A percentile compares a stretch with the other conserved stretches of the same genome.
These are phyloP conservation scores for Ophiostoma sp. DNA, from an alignment of 2,329 filamentous ascomycete species.

Conservation along the genomic window DNA sequence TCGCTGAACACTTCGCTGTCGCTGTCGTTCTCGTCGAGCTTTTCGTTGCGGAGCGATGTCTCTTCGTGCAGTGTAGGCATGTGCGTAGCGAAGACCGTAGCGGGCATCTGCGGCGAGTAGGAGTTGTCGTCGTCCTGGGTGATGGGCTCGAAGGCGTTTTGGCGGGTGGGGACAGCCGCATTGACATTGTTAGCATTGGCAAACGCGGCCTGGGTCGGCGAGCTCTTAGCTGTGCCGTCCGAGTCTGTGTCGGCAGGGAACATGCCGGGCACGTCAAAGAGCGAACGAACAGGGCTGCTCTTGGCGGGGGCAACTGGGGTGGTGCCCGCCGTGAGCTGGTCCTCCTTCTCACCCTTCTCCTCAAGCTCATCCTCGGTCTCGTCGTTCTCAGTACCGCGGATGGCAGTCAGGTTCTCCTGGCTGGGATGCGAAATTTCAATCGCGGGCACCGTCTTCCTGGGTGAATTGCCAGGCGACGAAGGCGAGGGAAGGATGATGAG, in stretches of 20 bases:
- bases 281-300: slow-evolving; percentile 22
- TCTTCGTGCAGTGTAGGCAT: slow-evolving; percentile 40
- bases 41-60: slow-evolving; percentile 24
- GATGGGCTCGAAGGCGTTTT: slow-evolving; percentile 32
- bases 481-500: neutral
- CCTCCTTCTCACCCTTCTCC: neutral
- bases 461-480: neutral
- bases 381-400: slow-evolving; percentile 1
- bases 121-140: slow-evolving; percentile 29
- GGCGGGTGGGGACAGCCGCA: slow-evolving; percentile 19
- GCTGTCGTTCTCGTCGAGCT: slow-evolving; percentile 8
- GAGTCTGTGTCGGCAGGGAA: slow-evolving; percentile 51
- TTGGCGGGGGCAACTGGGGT: neutral
- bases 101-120: slow-evolving; percentile 29
- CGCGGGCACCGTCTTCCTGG: slow-evolving; percentile 39
- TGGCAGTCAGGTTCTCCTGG: slow-evolving; percentile 32
- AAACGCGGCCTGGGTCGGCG: slow-evolving; percentile 8
- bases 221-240: slow-evolving; percentile 28
- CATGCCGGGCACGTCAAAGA: slow-evolving; percentile 58
- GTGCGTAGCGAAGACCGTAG: slow-evolving; percentile 32
- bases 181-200: neutral
- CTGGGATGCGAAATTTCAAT: slow-evolving; percentile 50
- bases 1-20: slow-evolving; percentile 67
- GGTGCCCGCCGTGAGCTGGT: neutral
- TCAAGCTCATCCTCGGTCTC: neutral